Conservation (phyloP, 2,329 filamentous ascomycete genomes). For the Fusarium ambrosium region DNA sequence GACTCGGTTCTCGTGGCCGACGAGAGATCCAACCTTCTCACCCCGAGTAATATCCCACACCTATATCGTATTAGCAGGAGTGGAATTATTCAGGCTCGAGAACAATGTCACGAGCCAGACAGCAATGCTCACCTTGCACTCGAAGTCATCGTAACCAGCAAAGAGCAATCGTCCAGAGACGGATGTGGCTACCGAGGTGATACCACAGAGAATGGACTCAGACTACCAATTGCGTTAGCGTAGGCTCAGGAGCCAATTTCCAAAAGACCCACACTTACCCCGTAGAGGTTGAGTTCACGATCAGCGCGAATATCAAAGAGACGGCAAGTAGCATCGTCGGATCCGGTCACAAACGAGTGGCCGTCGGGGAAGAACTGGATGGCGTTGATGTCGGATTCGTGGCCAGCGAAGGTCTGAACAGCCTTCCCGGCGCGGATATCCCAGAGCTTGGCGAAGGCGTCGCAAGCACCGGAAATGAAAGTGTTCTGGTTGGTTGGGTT, state of each 20-base stretch:
- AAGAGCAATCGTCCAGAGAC: constrained; percentile 96
- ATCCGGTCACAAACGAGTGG: constrained; percentile 97
- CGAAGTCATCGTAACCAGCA: constrained; percentile 98
- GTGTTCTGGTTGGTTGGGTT: constrained; percentile 99
- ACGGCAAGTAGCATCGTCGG: constrained; percentile 96
- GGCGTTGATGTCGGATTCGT: constrained; percentile 99
- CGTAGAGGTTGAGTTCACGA: constrained; percentile 78
- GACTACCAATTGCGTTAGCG: constrained; percentile 70
- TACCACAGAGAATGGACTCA: constrained; percentile 96
- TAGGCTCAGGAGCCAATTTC: constrained; percentile 9
- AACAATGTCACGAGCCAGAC: not conserved
- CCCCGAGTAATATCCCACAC: constrained; percentile 98
- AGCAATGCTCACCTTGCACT: constrained; percentile 87
- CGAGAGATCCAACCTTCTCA: constrained; percentile 95
- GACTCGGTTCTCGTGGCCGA: constrained; percentile 98
- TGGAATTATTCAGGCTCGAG: not conserved
- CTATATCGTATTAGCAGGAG: constrained; percentile 61
- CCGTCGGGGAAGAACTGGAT: constrained; percentile 99
- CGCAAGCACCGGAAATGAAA: constrained; percentile 98
- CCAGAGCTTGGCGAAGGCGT: constrained; percentile 98
- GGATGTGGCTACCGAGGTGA: constrained; percentile 97
- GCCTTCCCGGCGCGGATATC: constrained; percentile 98
- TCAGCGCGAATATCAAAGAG: constrained; percentile 98
- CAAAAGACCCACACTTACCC: constrained; percentile 62
- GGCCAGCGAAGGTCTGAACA: constrained; percentile 97